Percentiles rank a stretch among this genome's conserved stretches.
These are phyloP conservation scores for Heteromeles arbutifolia DNA, from an alignment of 306 rosid genomes.

Conservation along the genomic window DNA sequence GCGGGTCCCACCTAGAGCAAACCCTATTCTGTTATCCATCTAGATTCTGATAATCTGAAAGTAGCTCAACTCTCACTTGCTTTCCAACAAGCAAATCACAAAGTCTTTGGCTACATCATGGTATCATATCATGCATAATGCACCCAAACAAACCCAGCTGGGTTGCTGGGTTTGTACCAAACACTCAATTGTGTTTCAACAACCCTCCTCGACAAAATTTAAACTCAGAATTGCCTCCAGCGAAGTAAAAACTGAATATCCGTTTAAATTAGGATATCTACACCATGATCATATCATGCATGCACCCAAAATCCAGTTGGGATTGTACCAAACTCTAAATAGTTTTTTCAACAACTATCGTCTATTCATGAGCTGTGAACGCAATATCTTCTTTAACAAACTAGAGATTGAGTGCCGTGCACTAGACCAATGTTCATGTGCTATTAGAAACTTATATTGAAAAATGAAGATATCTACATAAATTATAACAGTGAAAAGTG, in stretches of 20 bases:
- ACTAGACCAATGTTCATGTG: too few relatives aligned
- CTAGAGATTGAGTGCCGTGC: too few relatives aligned
- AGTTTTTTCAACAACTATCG: neutral
- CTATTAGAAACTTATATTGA: neutral
- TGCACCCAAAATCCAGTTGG: neutral
- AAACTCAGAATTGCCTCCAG: neutral
- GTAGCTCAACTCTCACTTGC: neutral
- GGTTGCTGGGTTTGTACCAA: neutral
- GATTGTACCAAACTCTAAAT: neutral
- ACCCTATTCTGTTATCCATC: neutral
- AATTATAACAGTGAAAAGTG: neutral
- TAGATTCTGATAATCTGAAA: neutral
- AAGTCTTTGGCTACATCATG: neutral
- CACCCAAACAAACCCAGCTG: neutral
- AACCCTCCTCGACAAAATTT: neutral
- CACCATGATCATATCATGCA: neutral
- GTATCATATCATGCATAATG: neutral
- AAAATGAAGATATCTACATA: neutral
- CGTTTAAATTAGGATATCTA: neutral
- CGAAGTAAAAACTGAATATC: neutral
- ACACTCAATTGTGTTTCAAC: neutral
- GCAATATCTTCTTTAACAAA: too few relatives aligned
- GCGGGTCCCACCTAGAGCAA: neutral
- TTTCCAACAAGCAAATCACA: neutral
- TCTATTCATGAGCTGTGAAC: neutral